Base-by-base conservation (phyloP, 1,284 basidiomycete species). In the Naganishia sp. region DNA sequence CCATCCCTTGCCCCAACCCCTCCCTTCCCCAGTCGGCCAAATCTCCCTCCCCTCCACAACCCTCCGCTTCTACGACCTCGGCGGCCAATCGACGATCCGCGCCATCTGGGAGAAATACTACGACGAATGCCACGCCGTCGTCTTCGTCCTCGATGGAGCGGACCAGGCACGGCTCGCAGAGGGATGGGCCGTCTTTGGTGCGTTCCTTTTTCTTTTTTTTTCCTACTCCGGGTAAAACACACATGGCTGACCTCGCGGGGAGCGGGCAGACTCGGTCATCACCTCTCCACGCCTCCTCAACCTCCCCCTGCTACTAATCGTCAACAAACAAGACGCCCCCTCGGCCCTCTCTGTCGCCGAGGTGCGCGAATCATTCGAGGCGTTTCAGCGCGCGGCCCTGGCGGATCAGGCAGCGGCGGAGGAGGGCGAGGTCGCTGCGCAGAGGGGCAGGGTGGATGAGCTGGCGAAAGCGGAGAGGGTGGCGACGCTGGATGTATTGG, bases 161-260 rank as follows among this genome's bases (percentile, higher is more conserved):
- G 93, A 96, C 81, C 83, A 88, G 59, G 90, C 90, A 73, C 82
- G 92, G 45, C 80, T 96, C 50, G 86, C 88, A 64, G 93, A 95
- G 81, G 90, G 90, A 15, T 96, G 93, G 93, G 89, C 92, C 71
- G 92, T 93, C 6, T 96, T 97, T 74, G 92, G 92, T 94, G 79
- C 67, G 88, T 79, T 36, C 11, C 6, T 21, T 21, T 21, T 21
- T 1, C 21, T 21, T 39, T 23, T n/a, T 45, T 48, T 23, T n/a
- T n/a, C n/a, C n/a, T n/a, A n/a, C n/a, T 21, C 46, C 6, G 36
- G 36, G 11, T 36, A 11, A 36, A 28, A 7, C 15, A 7, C 2
- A 33, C 21, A 45, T 11, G 9, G 13, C 21, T 31, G 60, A 43
- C 33, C 63, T 39, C 13, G 18, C 28, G 1, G 21, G 21, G 36